Evolutionary conservation across 306 rosid species (phyloP), one percentile per base, ranked within the genome.

Genomic region (Malus asiatica): DNA sequence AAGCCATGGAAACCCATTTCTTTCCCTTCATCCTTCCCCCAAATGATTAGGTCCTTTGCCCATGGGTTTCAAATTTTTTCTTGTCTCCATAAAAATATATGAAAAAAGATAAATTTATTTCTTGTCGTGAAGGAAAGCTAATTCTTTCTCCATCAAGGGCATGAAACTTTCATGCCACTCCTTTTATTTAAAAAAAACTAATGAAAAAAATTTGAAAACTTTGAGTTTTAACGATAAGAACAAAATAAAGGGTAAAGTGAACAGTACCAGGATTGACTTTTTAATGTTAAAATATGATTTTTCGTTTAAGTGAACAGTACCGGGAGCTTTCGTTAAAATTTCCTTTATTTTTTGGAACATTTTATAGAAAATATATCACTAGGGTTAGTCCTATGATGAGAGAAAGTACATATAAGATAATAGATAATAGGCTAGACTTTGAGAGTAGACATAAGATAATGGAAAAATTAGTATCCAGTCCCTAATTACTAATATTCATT

Each of bases 31-130:
- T 85, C 86, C 87, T 81, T 85, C 78, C 79, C 86, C 89, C 84
- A 83, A 89, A 89, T 88, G 83, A 88, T 89, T 88, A 80, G 84
- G 76, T 66, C 79, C 84, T 74, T 84, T 71, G 83, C 84, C 78
- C 55, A 51, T 81, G 52, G 12, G 53, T 81, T 78, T 68, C 53
- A 70, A 77, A 75, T 82, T 81, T 84, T 84, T 80, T 59, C 87
- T 71, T 35, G 46, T 46, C 83, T 66, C 76, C 79, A 69, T 53
- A 69, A 66, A 48, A 30, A 46, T 53, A 11, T 44, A n/a, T 44
- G 22, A 33, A 30, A 62, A 35, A 65, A 74, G 59, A 74, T 40
- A 1, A 83, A 76, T 73, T 72, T 75, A 77, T 75, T 79, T 82
- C 72, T 60, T 58, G 89, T 77, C 78, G 19, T 69, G 48, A 40